A percentile compares a stretch with the other conserved stretches of the same genome.
Evolutionary conservation across 2,329 filamentous ascomycete species (phyloP).

Genomic region (Cordyceps cateniannulata): DNA sequence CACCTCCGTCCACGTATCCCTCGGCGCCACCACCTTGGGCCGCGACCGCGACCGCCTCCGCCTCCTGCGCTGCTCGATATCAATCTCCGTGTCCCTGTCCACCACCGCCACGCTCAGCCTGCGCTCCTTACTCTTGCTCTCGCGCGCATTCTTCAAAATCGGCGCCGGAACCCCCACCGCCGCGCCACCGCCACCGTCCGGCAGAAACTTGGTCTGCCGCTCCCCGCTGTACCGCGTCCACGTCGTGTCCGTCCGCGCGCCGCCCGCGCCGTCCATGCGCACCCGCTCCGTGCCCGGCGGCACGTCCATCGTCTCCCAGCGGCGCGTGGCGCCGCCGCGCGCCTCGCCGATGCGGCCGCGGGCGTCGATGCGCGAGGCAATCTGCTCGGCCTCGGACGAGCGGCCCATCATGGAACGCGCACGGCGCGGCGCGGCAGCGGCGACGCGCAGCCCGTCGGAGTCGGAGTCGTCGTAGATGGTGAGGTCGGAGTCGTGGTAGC

Average conservation of each 20-base stretch:
- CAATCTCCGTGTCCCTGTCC: conserved; percentile 40
- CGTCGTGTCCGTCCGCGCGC: conserved; percentile 66
- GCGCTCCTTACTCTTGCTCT: conserved; percentile 29
- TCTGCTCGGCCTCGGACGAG: conserved; percentile 54
- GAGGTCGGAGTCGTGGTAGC: conserved; percentile 40
- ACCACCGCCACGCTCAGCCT: conserved; percentile 40
- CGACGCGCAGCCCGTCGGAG: conserved; percentile 43
- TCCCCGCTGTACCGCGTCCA: conserved; percentile 78
- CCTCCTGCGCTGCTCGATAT: conserved; percentile 44
- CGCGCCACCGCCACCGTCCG: conserved; percentile 53
- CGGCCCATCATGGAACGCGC: conserved; percentile 45
- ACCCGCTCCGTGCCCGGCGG: conserved; percentile 77
- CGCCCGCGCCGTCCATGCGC: conserved; percentile 73
- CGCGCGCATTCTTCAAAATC: conserved; percentile 17
- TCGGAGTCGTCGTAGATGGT: conserved; percentile 33
- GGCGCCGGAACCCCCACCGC: conserved; percentile 11
- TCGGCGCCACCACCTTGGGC: conserved; percentile 38
- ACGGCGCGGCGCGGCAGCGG: conserved; percentile 41
- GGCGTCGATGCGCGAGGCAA: conserved; percentile 47
- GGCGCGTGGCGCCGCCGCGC: conserved; percentile 64
- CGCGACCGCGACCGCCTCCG: conserved; percentile 40
- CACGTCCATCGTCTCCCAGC: conserved; percentile 78
- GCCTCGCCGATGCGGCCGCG: conserved; percentile 67
- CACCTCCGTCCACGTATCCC: conserved; percentile 91
- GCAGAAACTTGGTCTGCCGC: conserved; percentile 65